Conservation (phyloP, 108 stramenopile species). For the Fistulifera pelliculosa region DNA sequence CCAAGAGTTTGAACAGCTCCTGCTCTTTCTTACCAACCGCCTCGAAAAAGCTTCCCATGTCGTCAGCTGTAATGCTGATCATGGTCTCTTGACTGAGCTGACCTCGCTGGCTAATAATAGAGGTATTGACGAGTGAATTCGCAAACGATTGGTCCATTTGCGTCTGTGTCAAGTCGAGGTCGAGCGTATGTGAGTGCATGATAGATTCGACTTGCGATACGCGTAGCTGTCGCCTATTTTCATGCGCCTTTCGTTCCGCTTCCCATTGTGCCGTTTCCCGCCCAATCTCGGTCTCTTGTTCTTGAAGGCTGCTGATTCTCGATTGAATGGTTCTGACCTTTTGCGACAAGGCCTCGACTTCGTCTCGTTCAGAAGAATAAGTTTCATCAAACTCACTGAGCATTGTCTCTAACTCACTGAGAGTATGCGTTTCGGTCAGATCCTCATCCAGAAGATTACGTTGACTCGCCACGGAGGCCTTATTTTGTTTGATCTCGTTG, state of each 20-base stretch:
- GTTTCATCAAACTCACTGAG: slow-evolving; percentile 46
- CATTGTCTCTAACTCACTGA: slow-evolving; percentile 47
- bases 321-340: slow-evolving; percentile 16
- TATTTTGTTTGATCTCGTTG: slow-evolving; percentile 17
- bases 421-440: slow-evolving; percentile 35
- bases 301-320: slow-evolving; percentile 24
- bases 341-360: slow-evolving; percentile 16
- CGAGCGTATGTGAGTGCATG: slow-evolving; percentile 38
- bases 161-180: slow-evolving; percentile 29
- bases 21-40: slow-evolving; percentile 29
- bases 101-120: too few relatives aligned
- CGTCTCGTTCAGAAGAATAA: slow-evolving; percentile 25
- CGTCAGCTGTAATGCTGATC: slow-evolving; percentile 34
- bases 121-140: slow-evolving; percentile 4
- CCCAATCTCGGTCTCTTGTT: slow-evolving; percentile 27
- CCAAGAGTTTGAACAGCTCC: not conserved
- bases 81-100: not conserved
- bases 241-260: slow-evolving; percentile 41
- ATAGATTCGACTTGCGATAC: slow-evolving; percentile 61
- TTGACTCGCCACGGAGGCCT: slow-evolving; percentile 32
- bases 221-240: slow-evolving; percentile 29
- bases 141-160: slow-evolving; percentile 24
- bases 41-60: slow-evolving; percentile 52
- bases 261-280: slow-evolving; percentile 45
- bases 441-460: slow-evolving; percentile 51